Evolutionary conservation across 257 asterid species (phyloP).

Genomic region (Primulina huaijiensis): DNA sequence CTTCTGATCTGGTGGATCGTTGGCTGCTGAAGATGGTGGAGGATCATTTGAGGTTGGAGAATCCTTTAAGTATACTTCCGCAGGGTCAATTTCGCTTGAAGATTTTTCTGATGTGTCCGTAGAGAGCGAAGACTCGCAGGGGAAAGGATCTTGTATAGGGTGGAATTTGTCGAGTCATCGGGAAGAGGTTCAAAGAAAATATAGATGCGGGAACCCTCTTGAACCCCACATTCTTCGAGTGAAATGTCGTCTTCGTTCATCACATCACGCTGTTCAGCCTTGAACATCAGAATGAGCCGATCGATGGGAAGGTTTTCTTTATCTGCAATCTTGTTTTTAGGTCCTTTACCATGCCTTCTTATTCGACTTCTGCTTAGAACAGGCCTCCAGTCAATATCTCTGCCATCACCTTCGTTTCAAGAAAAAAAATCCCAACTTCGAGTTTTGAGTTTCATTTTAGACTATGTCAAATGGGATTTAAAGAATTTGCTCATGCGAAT

Average conservation of each 20-base stretch:
- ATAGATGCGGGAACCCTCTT: slow-evolving; percentile 61
- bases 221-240: slow-evolving; percentile 51
- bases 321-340: slow-evolving; percentile 47
- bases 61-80: neutral
- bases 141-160: slow-evolving; percentile 22
- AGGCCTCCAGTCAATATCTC: slow-evolving; percentile 59
- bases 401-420: slow-evolving; percentile 46
- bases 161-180: slow-evolving; percentile 25
- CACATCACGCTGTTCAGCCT: slow-evolving; percentile 19
- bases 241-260: slow-evolving; percentile 32
- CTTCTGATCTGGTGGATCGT: neutral
- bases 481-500: slow-evolving; percentile 17
- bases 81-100: neutral
- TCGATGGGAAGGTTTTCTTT: slow-evolving; percentile 51
- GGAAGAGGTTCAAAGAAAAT: slow-evolving; percentile 36
- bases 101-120: slow-evolving; percentile 1
- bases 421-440: neutral
- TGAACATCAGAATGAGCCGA: slow-evolving; percentile 51
- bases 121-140: neutral
- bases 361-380: slow-evolving; percentile 43
- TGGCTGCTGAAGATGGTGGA: neutral
- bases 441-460: neutral
- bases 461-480: neutral
- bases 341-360: slow-evolving; percentile 47
- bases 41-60: neutral